Conservation (phyloP, 768 basidiomycete genomes). For the Agaricus subrufescens region DNA sequence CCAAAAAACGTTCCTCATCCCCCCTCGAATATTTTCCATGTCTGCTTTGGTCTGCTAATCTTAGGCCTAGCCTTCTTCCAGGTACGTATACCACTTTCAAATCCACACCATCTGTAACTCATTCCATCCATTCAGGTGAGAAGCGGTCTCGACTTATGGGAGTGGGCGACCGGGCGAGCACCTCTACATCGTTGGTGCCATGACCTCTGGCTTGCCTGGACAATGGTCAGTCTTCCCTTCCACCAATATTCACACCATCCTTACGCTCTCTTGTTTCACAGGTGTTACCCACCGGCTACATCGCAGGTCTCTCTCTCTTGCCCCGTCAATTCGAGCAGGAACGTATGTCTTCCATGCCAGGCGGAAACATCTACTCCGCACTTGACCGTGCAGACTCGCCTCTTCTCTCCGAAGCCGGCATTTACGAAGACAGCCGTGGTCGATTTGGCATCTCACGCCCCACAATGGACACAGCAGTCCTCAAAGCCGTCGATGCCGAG, state of each 20-base stretch:
- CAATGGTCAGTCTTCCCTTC: conserved; percentile 29
- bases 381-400: conserved; percentile 15
- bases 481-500: neutral
- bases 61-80: conserved; percentile 49
- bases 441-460: neutral
- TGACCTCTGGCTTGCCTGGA: conserved; percentile 42
- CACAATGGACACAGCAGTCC: neutral
- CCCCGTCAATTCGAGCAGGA: conserved; percentile 40
- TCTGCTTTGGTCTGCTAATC: conserved; percentile 43
- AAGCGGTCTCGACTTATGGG: conserved; percentile 43
- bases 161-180: conserved; percentile 28
- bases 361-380: conserved; percentile 19
- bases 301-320: conserved; percentile 37
- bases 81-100: conserved; percentile 22
- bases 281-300: conserved; percentile 42
- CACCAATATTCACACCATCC: neutral
- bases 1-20: conserved; percentile 36
- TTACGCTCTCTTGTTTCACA: conserved; percentile 13
- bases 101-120: conserved; percentile 9
- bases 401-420: conserved; percentile 14
- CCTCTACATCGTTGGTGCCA: conserved; percentile 32
- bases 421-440: conserved; percentile 1
- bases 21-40: conserved; percentile 52
- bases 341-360: conserved; percentile 14
- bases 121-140: conserved; percentile 24